Base-by-base conservation (phyloP, 2,329 filamentous ascomycete genomes). In the Rasamsonia emersonii region DNA sequence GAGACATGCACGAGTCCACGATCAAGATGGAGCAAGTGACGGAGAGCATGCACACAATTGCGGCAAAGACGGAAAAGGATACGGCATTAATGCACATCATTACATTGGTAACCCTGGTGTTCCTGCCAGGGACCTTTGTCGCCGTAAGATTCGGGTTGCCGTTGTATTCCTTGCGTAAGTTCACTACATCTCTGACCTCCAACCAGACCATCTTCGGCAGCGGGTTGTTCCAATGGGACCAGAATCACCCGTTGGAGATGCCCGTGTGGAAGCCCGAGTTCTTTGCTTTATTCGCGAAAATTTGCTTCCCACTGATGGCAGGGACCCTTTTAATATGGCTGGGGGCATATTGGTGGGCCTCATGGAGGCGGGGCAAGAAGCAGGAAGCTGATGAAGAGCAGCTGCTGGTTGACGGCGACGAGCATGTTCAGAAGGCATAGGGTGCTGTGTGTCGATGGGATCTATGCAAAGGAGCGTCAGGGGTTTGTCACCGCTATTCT, bases 21-120 rank as follows among this genome's bases (percentile, higher is more conserved):
- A 32, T 19, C n/a, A 25, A 32, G 9, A 32, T 32, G 30, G 23
- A 26, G 16, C 23, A 19, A 24, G 19, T 32, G 23, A 32, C 23
- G 4, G 16, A 26, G 15, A 32, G 24, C 16, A 32, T 32, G 30
- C 24, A 32, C 30, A 32, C 19, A 18, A 6, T 32, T 13, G 30
- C 30, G 4, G 30, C 18, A 20, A 32, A 23, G 18, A 32, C 30
- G 3, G 30, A 32, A 17, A 17, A 24, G 18, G 30, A 32, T 15
- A 32, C 23, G 3, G 30, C 30, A 13, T 32, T 24, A 13, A 32
- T 32, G 30, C 30, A 32, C 14, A 32, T 32, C 13, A 32, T 32
- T 13, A 32, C 30, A 25, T 17, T 26, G 11, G 30, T 25, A n/a
- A 32, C 30, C 23, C 30, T 32, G 8, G 27, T 32, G 11, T 32